Conservation (phyloP, 345 rosid species). For the Syzygium jambos region DNA sequence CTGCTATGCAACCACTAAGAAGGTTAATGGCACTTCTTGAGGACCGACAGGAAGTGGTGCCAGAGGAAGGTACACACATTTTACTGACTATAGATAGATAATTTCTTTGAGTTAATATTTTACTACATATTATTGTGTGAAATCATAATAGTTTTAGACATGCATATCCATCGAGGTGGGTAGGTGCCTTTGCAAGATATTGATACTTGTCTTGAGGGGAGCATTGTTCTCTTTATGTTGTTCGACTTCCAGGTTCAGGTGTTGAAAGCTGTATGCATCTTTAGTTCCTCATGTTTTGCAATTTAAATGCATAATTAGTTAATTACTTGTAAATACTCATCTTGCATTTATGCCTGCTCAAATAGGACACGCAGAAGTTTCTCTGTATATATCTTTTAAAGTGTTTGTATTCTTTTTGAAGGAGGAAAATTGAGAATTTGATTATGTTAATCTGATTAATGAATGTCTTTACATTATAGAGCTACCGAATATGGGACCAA, state of each 20-base stretch:
- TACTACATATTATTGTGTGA: not conserved
- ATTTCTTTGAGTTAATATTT: not conserved
- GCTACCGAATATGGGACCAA: slow-evolving; percentile 73
- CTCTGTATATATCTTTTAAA: not conserved
- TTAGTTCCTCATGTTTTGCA: not conserved
- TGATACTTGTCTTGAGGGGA: not conserved
- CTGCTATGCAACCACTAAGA: slow-evolving; percentile 92
- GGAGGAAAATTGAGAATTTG: not conserved
- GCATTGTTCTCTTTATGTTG: not conserved
- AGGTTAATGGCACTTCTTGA: slow-evolving; percentile 67
- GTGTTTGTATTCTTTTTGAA: not conserved
- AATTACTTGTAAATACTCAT: not conserved
- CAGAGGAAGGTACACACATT: slow-evolving; percentile 59
- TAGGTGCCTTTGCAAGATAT: not conserved
- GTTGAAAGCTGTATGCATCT: not conserved
- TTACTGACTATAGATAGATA: not conserved
- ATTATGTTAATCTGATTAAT: not conserved
- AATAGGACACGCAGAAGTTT: not conserved
- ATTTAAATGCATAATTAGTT: not conserved
- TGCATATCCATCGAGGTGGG: not conserved
- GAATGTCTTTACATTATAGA: slow-evolving; percentile 33
- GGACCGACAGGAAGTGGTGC: slow-evolving; percentile 42
- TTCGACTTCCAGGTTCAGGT: not conserved
- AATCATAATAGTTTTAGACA: not conserved
- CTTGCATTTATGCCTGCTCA: not conserved